Percentiles rank a stretch among this genome's conserved stretches.
These are phyloP conservation scores for Fusarium sp. DNA, from an alignment of 2,329 filamentous ascomycete species.

Conservation along the genomic window DNA sequence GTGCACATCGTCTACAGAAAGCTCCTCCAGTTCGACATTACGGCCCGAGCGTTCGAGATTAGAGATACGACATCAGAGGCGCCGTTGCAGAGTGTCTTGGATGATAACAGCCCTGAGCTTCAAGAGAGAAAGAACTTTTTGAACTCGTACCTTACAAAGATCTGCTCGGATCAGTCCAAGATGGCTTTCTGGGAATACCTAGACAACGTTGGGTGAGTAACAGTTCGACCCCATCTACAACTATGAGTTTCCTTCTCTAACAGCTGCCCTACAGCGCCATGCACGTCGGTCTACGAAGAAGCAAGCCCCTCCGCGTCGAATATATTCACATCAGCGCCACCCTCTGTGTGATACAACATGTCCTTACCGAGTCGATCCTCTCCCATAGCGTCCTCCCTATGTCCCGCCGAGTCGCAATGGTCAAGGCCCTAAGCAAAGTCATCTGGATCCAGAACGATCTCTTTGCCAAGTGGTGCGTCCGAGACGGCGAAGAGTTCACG, in stretches of 20 bases:
- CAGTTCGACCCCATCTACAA: not conserved
- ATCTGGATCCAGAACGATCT: conserved; percentile 34
- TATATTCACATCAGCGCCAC: conserved; percentile 31
- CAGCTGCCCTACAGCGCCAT: conserved; percentile 4
- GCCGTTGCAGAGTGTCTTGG: conserved; percentile 3
- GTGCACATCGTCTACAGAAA: conserved; percentile 25
- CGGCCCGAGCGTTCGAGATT: conserved; percentile 21
- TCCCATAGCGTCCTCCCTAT: conserved; percentile 25
- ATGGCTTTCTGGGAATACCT: conserved; percentile 30
- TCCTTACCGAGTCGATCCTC: conserved; percentile 17
- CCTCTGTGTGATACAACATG: conserved; percentile 25
- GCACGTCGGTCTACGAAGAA: conserved; percentile 22
- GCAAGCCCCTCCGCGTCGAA: conserved; percentile 20
- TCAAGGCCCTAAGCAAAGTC: conserved; percentile 27
- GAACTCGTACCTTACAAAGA: conserved; percentile 23
- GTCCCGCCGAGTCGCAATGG: conserved; percentile 23
- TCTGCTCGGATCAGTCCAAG: conserved; percentile 25
- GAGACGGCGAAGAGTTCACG: conserved; percentile 23
- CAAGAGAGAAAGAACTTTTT: conserved; percentile 20
- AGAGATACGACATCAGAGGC: conserved; percentile 20
- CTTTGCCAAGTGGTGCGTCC: conserved; percentile 28
- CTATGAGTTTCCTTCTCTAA: not conserved
- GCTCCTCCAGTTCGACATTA: conserved; percentile 28
- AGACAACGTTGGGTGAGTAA: conserved; percentile 21
- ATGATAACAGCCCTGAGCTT: conserved; percentile 16